Evolutionary conservation across 371 early-diverging fungal genomes (phyloP).

Genomic region (Apophysomyces sp.): DNA sequence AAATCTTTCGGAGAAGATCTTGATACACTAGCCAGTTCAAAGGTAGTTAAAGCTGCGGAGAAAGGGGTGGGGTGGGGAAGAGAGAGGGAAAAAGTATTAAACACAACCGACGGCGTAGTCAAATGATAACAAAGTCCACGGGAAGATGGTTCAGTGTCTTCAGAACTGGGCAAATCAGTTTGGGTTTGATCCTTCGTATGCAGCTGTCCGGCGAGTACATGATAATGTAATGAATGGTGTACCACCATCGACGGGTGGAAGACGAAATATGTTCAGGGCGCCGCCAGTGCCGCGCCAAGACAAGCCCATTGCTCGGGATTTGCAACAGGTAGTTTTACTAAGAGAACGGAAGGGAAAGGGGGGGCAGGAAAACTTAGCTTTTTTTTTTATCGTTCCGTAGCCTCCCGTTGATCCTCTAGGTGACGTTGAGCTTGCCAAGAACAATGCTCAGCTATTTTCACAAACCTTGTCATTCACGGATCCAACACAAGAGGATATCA

Average conservation of each 20-base stretch:
- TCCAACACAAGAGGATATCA: slow-evolving; percentile 49
- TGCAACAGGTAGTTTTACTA: neutral
- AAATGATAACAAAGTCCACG: slow-evolving; percentile 35
- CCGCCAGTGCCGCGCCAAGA: slow-evolving; percentile 7
- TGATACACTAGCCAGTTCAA: slow-evolving; percentile 24
- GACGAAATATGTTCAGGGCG: neutral
- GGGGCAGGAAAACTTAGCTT: neutral
- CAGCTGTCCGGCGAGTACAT: slow-evolving; percentile 30
- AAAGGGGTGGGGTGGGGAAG: neutral
- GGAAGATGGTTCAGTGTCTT: slow-evolving; percentile 35
- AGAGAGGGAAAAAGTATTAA: neutral
- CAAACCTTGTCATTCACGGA: slow-evolving; percentile 54
- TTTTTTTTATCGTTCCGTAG: neutral
- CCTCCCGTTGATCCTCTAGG: slow-evolving; percentile 13
- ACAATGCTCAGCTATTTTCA: slow-evolving; percentile 46
- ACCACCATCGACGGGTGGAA: slow-evolving; percentile 5
- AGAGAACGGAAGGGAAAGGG: neutral
- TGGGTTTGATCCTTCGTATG: slow-evolving; percentile 30
- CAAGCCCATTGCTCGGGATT: neutral
- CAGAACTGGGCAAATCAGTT: slow-evolving; percentile 35
- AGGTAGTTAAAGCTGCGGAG: slow-evolving; percentile 21
- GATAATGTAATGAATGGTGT: slow-evolving; percentile 26
- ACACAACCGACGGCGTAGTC: slow-evolving; percentile 9
- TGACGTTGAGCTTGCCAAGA: slow-evolving; percentile 43
- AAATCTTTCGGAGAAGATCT: slow-evolving; percentile 47